A percentile compares a stretch with the other conserved stretches of the same genome.
Evolutionary conservation across 257 asterid species (phyloP).

Genomic region (Lithospermum erythrorhizon): DNA sequence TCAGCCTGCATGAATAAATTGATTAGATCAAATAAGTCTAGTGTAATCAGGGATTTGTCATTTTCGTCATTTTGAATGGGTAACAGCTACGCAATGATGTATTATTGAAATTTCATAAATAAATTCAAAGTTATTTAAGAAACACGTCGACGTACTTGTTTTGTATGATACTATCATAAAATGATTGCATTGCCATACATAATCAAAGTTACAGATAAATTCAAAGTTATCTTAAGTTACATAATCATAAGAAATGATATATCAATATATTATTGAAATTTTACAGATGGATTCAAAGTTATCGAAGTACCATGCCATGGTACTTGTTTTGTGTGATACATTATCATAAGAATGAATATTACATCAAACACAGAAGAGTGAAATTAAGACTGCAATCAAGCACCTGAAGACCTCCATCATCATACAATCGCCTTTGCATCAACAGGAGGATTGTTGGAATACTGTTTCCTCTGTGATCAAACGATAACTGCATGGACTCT

Average conservation of each 20-base stretch:
- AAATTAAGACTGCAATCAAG: not conserved
- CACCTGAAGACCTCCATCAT: constrained; percentile 88
- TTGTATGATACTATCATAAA: not conserved
- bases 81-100: not conserved
- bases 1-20: constrained; percentile 53
- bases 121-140: too few relatives aligned
- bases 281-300: not conserved
- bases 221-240: too few relatives aligned
- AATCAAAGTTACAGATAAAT: not conserved
- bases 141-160: too few relatives aligned
- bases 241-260: too few relatives aligned
- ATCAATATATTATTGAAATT: too few relatives aligned
- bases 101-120: too few relatives aligned
- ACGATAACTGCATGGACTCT: constrained; percentile 95
- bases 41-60: not conserved
- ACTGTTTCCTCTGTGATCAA: constrained; percentile 78
- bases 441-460: constrained; percentile 88
- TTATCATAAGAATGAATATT: not conserved
- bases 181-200: not conserved
- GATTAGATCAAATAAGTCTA: constrained; percentile 7
- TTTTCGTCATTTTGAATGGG: not conserved
- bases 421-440: constrained; percentile 75
- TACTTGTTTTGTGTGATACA: not conserved
- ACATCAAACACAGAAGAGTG: not conserved
- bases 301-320: not conserved